phyloP scores from a whole-genome alignment of 768 basidiomycete species.

The Lactifluus piperatus region DNA sequence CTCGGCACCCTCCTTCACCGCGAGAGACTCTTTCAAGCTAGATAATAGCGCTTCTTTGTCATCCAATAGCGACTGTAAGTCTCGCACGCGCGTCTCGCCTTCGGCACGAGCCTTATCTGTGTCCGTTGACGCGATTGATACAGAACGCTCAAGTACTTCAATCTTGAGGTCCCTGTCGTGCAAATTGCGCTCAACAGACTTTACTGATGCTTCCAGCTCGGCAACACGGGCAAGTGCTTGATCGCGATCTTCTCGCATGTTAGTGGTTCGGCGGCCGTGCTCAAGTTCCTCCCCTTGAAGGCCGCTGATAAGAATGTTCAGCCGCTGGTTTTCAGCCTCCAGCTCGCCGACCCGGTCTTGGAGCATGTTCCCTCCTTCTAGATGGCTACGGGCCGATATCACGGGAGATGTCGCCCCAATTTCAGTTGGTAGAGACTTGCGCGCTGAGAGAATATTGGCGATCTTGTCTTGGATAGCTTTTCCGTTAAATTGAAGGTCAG shows the following conservation, averaged over 20 bases:
- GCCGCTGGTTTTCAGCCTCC: constrained; percentile 61
- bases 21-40: constrained; percentile 45
- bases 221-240: constrained; percentile 32
- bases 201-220: constrained; percentile 37
- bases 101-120: constrained; percentile 42
- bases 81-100: constrained; percentile 34
- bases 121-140: constrained; percentile 31
- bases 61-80: constrained; percentile 38
- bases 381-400: background rate
- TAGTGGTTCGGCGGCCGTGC: constrained; percentile 17
- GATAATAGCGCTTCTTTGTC: constrained; percentile 36
- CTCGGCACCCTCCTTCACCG: constrained; percentile 41
- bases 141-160: constrained; percentile 39
- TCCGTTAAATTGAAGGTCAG: constrained; percentile 28
- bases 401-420: constrained; percentile 15
- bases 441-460: constrained; percentile 32
- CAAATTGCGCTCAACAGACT: constrained; percentile 34
- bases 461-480: constrained; percentile 43
- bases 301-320: constrained; percentile 25
- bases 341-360: constrained; percentile 47
- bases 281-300: constrained; percentile 17
- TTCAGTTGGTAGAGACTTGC: constrained; percentile 22
- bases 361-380: constrained; percentile 27
- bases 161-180: constrained; percentile 38
- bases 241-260: constrained; percentile 38